Percentiles rank a stretch among this genome's conserved stretches.
These are phyloP conservation scores for Amaranthus palmeri DNA, from an alignment of 148 eudicot species.

Conservation along the genomic window DNA sequence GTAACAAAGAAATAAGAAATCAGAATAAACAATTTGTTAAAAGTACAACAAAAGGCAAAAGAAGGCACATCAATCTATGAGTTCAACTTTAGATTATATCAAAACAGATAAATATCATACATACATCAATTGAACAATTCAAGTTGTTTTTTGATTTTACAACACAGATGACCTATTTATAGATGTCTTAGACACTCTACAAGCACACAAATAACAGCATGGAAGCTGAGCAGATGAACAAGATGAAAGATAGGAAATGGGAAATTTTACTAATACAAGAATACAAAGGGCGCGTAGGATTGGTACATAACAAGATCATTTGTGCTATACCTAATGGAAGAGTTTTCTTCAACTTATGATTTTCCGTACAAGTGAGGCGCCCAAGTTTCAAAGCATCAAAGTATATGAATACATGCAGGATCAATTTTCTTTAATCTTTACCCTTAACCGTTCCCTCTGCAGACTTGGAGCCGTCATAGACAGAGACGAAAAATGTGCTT, in stretches of 20 bases:
- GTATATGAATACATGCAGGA: conserved; percentile 1
- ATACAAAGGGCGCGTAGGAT: conserved; percentile 10
- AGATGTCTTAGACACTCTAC: too few species aligned
- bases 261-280: neutral
- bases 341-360: neutral
- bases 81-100: too few species aligned
- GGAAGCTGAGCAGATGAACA: neutral
- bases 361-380: neutral
- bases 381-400: neutral
- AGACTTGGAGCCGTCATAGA: conserved; percentile 49
- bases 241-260: neutral
- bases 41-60: too few species aligned
- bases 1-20: too few species aligned
- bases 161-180: too few species aligned
- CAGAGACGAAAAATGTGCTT: conserved; percentile 54
- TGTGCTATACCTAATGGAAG: neutral
- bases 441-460: conserved; percentile 51
- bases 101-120: too few species aligned
- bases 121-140: neutral
- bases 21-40: too few species aligned
- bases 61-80: too few species aligned
- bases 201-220: neutral
- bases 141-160: too few species aligned
- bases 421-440: conserved; percentile 44
- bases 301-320: neutral